These are phyloP conservation scores for Exophiala mesophila DNA, from an alignment of 2,329 filamentous ascomycete species.

Conservation along the genomic window DNA sequence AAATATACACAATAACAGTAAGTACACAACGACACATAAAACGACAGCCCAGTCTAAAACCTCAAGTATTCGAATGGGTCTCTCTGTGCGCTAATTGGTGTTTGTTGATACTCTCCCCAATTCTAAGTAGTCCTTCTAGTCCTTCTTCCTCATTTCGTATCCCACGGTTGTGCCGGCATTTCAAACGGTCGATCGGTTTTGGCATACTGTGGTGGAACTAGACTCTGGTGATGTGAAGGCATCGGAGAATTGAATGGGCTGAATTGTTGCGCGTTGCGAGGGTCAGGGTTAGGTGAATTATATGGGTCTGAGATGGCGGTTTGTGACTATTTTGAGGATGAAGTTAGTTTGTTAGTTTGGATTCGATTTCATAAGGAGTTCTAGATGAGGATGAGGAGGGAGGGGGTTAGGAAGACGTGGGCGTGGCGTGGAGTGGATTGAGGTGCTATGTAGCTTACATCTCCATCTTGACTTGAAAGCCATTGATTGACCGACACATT, in stretches of 20 bases:
- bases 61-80: too few relatives aligned
- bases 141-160: slow-evolving; percentile 9
- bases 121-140: too few relatives aligned
- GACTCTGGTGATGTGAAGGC: slow-evolving; percentile 2
- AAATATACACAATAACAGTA: too few relatives aligned
- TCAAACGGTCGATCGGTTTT: slow-evolving; percentile 18
- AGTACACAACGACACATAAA: too few relatives aligned
- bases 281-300: slow-evolving; percentile 7
- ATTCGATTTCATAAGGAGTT: neutral
- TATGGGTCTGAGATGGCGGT: slow-evolving; percentile 1
- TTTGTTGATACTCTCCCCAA: too few relatives aligned
- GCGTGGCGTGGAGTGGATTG: neutral
- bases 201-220: neutral
- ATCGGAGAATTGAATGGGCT: slow-evolving; percentile 5
- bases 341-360: slow-evolving; percentile 4
- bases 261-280: slow-evolving; percentile 2
- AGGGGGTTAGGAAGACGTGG: neutral
- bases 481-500: slow-evolving; percentile 19
- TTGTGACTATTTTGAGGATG: slow-evolving; percentile 5
- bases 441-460: slow-evolving; percentile 12
- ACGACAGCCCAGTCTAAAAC: too few relatives aligned
- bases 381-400: too few relatives aligned
- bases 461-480: slow-evolving; percentile 22
- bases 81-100: too few relatives aligned
- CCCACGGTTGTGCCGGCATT: slow-evolving; percentile 19